Evolutionary conservation across 176 grass and related monocot species (phyloP).

Genomic region (Rhipidocladum racemiflorum): DNA sequence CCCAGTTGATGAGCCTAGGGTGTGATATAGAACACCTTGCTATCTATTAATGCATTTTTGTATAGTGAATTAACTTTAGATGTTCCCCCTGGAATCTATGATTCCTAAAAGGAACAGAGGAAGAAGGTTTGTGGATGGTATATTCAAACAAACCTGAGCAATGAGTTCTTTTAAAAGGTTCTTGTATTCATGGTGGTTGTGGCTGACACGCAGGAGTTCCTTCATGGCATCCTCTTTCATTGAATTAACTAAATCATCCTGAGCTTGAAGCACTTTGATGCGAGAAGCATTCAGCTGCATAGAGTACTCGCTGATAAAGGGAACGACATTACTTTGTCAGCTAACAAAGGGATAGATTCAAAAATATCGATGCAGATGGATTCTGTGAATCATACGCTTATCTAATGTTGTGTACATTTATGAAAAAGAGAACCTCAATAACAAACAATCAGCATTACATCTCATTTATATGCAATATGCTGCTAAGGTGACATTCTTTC

Average conservation of each 20-base stretch:
- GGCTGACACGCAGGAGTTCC: constrained; percentile 63
- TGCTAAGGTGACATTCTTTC: constrained; percentile 9
- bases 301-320: constrained; percentile 80
- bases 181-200: constrained; percentile 64
- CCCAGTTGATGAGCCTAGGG: not conserved
- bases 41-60: not conserved
- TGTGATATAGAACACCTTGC: not conserved
- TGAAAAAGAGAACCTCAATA: constrained; percentile 4
- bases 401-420: constrained; percentile 1
- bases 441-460: not conserved
- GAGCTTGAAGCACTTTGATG: constrained; percentile 96
- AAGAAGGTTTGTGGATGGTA: not conserved
- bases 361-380: not conserved
- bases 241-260: constrained; percentile 91
- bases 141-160: constrained; percentile 68
- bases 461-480: not conserved
- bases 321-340: constrained; percentile 26
- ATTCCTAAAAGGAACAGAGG: not conserved
- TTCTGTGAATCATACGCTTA: not conserved
- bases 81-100: not conserved
- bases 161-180: constrained; percentile 75
- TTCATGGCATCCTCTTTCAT: constrained; percentile 85
- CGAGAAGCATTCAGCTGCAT: constrained; percentile 98
- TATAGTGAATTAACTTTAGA: not conserved
- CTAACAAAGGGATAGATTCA: not conserved